Base-by-base conservation (phyloP, 2,329 filamentous ascomycete genomes). In the Capronia epimyces region DNA sequence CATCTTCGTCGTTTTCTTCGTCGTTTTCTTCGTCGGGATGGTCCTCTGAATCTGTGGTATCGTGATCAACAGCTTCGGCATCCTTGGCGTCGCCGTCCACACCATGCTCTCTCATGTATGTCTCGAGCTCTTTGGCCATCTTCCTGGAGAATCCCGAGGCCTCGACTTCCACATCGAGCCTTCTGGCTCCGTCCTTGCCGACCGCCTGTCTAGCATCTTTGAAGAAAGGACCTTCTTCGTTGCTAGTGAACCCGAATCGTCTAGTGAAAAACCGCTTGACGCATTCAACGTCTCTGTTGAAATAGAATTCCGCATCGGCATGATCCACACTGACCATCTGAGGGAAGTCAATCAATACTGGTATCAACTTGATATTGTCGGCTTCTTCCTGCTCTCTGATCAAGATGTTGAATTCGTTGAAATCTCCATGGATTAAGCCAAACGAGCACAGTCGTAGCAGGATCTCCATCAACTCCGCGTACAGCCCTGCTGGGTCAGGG, bases 391-490 rank as follows among this genome's bases (percentile, higher is more conserved):
- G 81, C 67, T 97, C 91, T 65, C 93, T 89, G 66, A 98, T 83
- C 27, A 98, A 75, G 58, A 98, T 91, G 68, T 98, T 98, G 77
- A 98, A 98, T 69, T 98, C 94, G 73, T 98, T 98, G 74, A 94
- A 98, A 67, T 98, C 93, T 56, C 93, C 93, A 66, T 98, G 93
- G 55, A 98, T 98, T 42, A 98, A 74, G 5, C 93, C 93, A 60
- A 90, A 83, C 55, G 82, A 82, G 4, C 93, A 91, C 34, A 98
- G 76, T 22, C 83, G 80, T 37, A 98, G 74, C 49, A 98, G 89
- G 61, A 96, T 80, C 36, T 82, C 78, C 64, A 98, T 94, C 27
- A 98, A 75, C 54, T 97, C 89, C n/a, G 83, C 84, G 66, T 98
- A 98, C 4, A 98, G 76, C n/a, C 73, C 73, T 2, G 89, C 87